A percentile compares a stretch with the other conserved stretches of the same genome.
Evolutionary conservation across 805 yeast species (phyloP).

Genomic region (Lachancea fermentati): DNA sequence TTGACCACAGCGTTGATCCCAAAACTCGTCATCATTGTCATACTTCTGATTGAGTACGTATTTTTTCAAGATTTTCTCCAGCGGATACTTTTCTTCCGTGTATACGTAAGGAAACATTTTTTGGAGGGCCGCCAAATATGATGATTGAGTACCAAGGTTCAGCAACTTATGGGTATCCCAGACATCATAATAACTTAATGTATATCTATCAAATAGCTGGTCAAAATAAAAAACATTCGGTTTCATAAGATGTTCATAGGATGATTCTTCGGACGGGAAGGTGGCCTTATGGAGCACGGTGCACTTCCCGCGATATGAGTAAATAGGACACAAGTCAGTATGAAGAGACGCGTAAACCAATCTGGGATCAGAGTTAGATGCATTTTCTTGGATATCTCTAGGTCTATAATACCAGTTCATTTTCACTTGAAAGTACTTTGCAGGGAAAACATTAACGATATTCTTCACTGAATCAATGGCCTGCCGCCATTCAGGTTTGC

Average conservation of each 20-base stretch:
- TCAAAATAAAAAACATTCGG: constrained; percentile 83
- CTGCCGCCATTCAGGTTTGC: constrained; percentile 19
- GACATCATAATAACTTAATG: constrained; percentile 76
- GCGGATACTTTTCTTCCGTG: constrained; percentile 47
- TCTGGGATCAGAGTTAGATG: constrained; percentile 52
- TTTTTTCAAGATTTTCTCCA: constrained; percentile 21
- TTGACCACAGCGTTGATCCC: constrained; percentile 64
- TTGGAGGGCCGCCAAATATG: constrained; percentile 54
- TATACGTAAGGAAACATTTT: constrained; percentile 70
- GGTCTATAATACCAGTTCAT: constrained; percentile 93
- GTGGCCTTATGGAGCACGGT: constrained; percentile 64
- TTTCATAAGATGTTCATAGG: constrained; percentile 40
- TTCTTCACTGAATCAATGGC: constrained; percentile 13
- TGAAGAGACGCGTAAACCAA: constrained; percentile 80
- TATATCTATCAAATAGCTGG: constrained; percentile 78
- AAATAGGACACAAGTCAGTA: constrained; percentile 73
- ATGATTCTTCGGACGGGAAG: constrained; percentile 28
- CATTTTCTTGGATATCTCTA: constrained; percentile 64
- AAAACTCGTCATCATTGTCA: constrained; percentile 80
- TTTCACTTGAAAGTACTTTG: constrained; percentile 52
- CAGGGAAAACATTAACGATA: constrained; percentile 35
- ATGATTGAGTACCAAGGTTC: constrained; percentile 42
- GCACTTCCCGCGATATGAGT: constrained; percentile 70
- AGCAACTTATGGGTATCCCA: constrained; percentile 54
- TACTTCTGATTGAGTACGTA: constrained; percentile 37